Evolutionary conservation across 352 stramenopile genomes (phyloP).

Genomic region (Ophiocytium majus): DNA sequence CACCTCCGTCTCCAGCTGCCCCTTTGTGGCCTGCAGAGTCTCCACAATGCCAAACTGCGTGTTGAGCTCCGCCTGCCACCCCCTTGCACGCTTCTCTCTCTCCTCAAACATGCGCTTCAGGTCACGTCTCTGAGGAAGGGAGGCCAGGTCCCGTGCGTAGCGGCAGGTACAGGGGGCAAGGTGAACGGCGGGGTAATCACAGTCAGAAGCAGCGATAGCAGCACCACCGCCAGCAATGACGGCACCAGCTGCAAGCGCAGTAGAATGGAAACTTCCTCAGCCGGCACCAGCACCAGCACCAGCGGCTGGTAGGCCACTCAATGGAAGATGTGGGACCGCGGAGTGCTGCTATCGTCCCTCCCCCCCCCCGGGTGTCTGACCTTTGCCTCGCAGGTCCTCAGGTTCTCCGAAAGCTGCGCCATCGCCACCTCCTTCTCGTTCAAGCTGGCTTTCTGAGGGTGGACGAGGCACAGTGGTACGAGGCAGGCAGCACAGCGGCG

Average conservation of each 20-base stretch:
- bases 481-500: neutral
- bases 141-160: neutral
- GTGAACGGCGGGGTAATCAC: neutral
- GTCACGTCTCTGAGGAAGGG: neutral
- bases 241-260: too few relatives aligned
- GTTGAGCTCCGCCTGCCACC: slow-evolving; percentile 27
- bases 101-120: neutral
- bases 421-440: slow-evolving; percentile 28
- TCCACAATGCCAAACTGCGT: slow-evolving; percentile 28
- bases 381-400: slow-evolving; percentile 24
- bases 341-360: slow-evolving; percentile 25
- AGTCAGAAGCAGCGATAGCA: too few relatives aligned
- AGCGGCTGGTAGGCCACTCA: neutral
- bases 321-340: neutral
- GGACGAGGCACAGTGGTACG: neutral
- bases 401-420: slow-evolving; percentile 22
- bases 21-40: neutral
- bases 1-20: neutral
- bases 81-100: slow-evolving; percentile 18
- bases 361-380: slow-evolving; percentile 24
- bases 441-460: slow-evolving; percentile 28
- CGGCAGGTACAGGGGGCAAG: neutral
- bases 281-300: neutral
- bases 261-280: too few relatives aligned
- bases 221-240: too few relatives aligned